Evolutionary conservation across 2,329 filamentous ascomycete species (phyloP), one percentile per base, ranked within the genome.

Genomic region (Sporothrix euskadiensis): DNA sequence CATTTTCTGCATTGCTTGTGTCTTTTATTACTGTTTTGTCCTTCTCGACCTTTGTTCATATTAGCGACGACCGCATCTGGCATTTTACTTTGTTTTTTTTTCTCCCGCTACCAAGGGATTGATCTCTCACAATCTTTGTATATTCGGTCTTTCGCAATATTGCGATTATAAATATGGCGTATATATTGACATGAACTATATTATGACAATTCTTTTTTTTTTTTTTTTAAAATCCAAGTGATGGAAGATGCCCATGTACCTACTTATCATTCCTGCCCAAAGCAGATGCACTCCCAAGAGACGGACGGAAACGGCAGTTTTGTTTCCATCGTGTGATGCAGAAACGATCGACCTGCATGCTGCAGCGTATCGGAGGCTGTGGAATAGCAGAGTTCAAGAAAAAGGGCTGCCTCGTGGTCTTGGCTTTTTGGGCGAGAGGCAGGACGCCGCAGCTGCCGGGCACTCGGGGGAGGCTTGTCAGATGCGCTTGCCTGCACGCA

Each of bases 391-490:
- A 14, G 8, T n/a, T 12, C 52, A 9, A 26, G n/a, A 56, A 26
- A 12, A 22, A 30, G 22, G 61, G 22, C 22, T 65, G 59, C 59
- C 59, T 26, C 59, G 59, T 16, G 35, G 59, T 41, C 59, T 30
- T 66, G 59, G 59, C 39, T 66, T 65, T 65, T 65, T 61, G 59
- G 39, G 61, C 39, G 61, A 66, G 61, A 66, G 39, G n/a, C 39
- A 30, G 39, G 39, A 66, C 44, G 59, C 59, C 59, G 59, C n/a
- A 5, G 59, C 35, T 65, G 61, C 61, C 61, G 61, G 39, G 61
- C 61, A 66, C 61, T 26, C 26, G 5, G 35, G 19, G 57, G 61
- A 8, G 57, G 10, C 39, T 41, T 66, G 22, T 47, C 61, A 66
- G 39, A 44, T 66, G 61, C 39, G 61, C 61, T 26, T 30, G 22